These are phyloP conservation scores for Beta macrorhiza DNA, from an alignment of 179 eudicot species.

Conservation along the genomic window DNA sequence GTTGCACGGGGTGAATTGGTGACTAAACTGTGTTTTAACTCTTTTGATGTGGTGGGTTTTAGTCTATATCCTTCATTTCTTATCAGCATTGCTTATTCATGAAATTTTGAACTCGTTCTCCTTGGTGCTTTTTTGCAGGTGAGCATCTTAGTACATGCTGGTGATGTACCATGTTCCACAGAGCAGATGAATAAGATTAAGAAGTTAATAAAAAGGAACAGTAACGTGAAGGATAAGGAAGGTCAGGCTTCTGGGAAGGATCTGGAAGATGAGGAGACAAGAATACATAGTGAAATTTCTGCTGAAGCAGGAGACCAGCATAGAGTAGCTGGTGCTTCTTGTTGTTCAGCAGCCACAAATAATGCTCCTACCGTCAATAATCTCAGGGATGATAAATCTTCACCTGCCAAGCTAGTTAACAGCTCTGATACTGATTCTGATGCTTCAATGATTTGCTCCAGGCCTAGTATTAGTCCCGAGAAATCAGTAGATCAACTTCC, in stretches of 20 bases:
- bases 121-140: constrained; percentile 45
- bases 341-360: constrained; percentile 30
- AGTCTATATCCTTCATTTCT: neutral
- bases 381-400: constrained; percentile 28
- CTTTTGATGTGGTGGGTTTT: constrained; percentile 65
- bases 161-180: constrained; percentile 42
- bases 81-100: constrained; percentile 6
- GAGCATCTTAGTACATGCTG: constrained; percentile 59
- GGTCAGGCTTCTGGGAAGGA: constrained; percentile 27
- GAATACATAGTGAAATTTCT: constrained; percentile 52
- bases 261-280: constrained; percentile 32
- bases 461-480: constrained; percentile 44
- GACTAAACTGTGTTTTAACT: constrained; percentile 53
- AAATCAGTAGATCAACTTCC: constrained; percentile 43
- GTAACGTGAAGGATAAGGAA: constrained; percentile 31
- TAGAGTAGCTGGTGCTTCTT: constrained; percentile 40
- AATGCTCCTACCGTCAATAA: constrained; percentile 20
- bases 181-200: constrained; percentile 51
- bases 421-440: constrained; percentile 65
- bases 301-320: constrained; percentile 50
- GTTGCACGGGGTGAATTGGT: constrained; percentile 65
- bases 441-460: constrained; percentile 59
- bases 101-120: neutral
- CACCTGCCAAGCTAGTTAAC: constrained; percentile 34
- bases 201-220: constrained; percentile 37